Evolutionary conservation across 371 early-diverging fungal species (phyloP), one percentile per base, ranked within the genome.

Genomic region (Mortierella sp.): DNA sequence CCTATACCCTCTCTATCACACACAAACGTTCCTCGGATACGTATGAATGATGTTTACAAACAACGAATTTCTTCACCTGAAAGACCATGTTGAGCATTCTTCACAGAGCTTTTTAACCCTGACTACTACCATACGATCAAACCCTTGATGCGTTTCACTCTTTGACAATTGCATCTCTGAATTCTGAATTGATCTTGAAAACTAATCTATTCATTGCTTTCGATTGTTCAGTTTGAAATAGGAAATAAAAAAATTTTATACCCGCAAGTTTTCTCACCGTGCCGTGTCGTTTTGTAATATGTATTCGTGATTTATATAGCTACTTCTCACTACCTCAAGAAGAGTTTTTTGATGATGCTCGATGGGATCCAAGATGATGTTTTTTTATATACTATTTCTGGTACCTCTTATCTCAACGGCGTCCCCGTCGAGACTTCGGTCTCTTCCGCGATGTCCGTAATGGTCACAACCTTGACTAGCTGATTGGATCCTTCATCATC

Each of bases 61-160:
- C 83, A 81, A 81, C 83, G 83, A 81, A 81, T 81, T 81, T 81
- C 83, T 81, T 81, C 83, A 81, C 22, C 83, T 81, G 83, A 81
- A 81, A 76, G 73, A 81, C 83, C 83, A 72, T 81, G 83, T 81
- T 60, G 83, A 81, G 54, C 62, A 75, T 66, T 69, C 76, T 81
- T 81, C 58, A 81, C 81, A 75, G 83, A 81, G 83, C 83, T 81
- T 81, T 81, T 81, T 81, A 81, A 81, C 83, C 76, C 83, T 81
- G 83, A 81, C 83, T 65, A 49, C 39, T 32, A 45, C 62, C 49
- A 70, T 64, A 64, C 68, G 52, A 60, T 54, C 60, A 49, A 22
- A 28, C 14, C 16, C 22, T 32, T 58, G 18, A 18, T 37, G 24
- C 18, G 37, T 40, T n/a, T 18, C 39, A 49, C 37, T 39, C 26